These are phyloP conservation scores for Peronospora belbahrii DNA, from an alignment of 352 stramenopile genomes.

Conservation along the genomic window DNA sequence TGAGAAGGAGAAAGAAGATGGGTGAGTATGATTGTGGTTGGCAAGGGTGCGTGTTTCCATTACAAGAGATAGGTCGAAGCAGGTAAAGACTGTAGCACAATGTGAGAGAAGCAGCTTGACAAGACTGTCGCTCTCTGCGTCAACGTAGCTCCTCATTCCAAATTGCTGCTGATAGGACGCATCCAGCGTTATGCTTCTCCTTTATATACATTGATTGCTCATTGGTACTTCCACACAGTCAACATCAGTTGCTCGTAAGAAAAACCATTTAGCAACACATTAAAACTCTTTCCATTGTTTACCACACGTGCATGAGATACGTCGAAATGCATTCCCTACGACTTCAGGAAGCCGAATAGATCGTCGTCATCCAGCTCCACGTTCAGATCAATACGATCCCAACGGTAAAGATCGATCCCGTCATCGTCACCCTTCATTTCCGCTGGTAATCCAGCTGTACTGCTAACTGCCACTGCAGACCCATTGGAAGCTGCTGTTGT, in stretches of 20 bases:
- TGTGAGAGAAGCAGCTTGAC: slow-evolving; percentile 1
- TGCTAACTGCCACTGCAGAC: slow-evolving; percentile 3
- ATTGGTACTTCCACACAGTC: slow-evolving; percentile 18
- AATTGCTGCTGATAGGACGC: slow-evolving; percentile 11
- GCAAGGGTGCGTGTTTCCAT: background rate
- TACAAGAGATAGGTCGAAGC: slow-evolving; percentile 4
- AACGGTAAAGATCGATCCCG: slow-evolving; percentile 62
- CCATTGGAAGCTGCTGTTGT: slow-evolving; percentile 2
- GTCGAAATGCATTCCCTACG: slow-evolving; percentile 27
- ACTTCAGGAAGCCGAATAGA: slow-evolving; percentile 82
- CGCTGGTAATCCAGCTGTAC: slow-evolving; percentile 4
- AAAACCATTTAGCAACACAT: background rate
- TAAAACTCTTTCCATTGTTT: slow-evolving; percentile 24
- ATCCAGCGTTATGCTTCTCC: background rate
- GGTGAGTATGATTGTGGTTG: slow-evolving; percentile 13
- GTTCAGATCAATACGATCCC: slow-evolving; percentile 77
- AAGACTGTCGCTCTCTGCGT: too few species aligned
- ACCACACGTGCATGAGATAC: slow-evolving; percentile 22
- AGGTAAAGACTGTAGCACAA: slow-evolving; percentile 5
- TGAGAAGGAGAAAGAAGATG: background rate
- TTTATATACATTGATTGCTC: background rate
- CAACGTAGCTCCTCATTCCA: slow-evolving; percentile 10
- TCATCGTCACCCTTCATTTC: slow-evolving; percentile 40
- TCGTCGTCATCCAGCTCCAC: slow-evolving; percentile 80
- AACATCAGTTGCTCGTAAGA: background rate